phyloP scores from a whole-genome alignment of 164 flowering plant genomes.

The Amborella trichopoda region DNA sequence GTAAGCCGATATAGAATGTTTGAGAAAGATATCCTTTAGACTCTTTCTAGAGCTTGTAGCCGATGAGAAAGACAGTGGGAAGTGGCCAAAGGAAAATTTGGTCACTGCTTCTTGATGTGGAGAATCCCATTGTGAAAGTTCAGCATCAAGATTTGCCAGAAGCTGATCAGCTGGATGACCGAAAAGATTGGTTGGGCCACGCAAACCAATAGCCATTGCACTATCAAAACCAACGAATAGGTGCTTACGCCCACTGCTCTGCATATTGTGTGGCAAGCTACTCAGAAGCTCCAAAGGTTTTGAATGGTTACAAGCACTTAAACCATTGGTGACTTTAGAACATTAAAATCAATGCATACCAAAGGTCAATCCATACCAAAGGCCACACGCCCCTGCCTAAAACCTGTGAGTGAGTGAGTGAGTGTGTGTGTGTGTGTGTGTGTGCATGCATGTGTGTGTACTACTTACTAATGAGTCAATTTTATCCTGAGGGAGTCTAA shows the following conservation, averaged over 20 bases:
- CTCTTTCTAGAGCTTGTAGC: constrained; percentile 50
- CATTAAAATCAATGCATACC: too few species aligned
- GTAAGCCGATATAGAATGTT: constrained; percentile 73
- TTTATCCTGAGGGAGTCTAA: too few species aligned
- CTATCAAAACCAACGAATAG: constrained; percentile 89
- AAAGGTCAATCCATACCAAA: too few species aligned
- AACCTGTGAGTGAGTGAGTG: too few species aligned
- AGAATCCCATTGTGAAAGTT: constrained; percentile 77
- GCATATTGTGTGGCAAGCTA: constrained; percentile 15
- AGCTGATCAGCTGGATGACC: constrained; percentile 89
- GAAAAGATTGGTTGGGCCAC: constrained; percentile 92
- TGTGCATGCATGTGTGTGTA: too few species aligned
- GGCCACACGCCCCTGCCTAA: too few species aligned
- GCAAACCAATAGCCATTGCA: constrained; percentile 57
- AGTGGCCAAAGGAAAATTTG: constrained; percentile 87
- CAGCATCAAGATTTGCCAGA: constrained; percentile 42
- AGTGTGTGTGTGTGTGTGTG: too few species aligned
- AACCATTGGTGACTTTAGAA: too few species aligned
- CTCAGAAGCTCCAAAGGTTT: too few species aligned
- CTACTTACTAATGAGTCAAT: too few species aligned
- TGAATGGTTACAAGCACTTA: too few species aligned
- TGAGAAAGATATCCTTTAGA: constrained; percentile 58
- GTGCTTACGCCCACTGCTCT: constrained; percentile 55
- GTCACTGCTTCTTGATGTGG: constrained; percentile 33
- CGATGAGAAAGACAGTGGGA: constrained; percentile 85